Evolutionary conservation across 768 basidiomycete species (phyloP).

Genomic region (Russula dissimulans): DNA sequence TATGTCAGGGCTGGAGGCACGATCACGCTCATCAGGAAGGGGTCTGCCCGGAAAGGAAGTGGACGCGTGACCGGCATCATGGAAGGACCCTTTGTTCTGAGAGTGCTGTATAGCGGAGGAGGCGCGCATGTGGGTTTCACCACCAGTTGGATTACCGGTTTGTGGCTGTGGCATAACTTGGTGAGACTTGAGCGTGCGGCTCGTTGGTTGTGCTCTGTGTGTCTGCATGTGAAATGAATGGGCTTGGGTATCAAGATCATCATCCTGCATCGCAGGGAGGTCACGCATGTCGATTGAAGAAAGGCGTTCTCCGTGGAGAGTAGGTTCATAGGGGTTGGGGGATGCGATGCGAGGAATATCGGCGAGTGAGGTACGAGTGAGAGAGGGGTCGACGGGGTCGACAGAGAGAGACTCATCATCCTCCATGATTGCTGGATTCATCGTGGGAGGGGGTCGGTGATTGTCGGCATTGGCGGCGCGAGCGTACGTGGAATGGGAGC

Average conservation of each 20-base stretch:
- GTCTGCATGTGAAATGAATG: slow-evolving; percentile 4
- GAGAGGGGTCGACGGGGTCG: background rate
- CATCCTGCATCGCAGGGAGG: slow-evolving; percentile 24
- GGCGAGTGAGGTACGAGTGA: slow-evolving; percentile 23
- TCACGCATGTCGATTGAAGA: slow-evolving; percentile 28
- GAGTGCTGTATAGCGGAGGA: background rate
- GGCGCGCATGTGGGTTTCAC: background rate
- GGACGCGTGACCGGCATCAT: background rate
- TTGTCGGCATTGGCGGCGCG: background rate
- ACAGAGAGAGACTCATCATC: slow-evolving; percentile 22
- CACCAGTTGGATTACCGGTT: background rate
- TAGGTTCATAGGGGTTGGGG: slow-evolving; percentile 9
- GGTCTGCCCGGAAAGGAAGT: background rate
- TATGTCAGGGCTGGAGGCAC: slow-evolving; percentile 28
- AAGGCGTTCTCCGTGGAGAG: slow-evolving; percentile 22
- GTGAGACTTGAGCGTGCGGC: background rate
- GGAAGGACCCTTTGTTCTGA: background rate
- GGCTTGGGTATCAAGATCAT: slow-evolving; percentile 16
- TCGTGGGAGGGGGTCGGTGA: slow-evolving; percentile 9
- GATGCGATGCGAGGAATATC: slow-evolving; percentile 22
- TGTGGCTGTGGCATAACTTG: slow-evolving; percentile 2
- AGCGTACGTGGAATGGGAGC: slow-evolving; percentile 22
- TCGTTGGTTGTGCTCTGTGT: slow-evolving; percentile 9
- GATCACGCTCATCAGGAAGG: background rate
- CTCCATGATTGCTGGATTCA: slow-evolving; percentile 25